These are phyloP conservation scores for Davidsoniella virescens DNA, from an alignment of 2,329 filamentous ascomycete genomes.

Conservation along the genomic window DNA sequence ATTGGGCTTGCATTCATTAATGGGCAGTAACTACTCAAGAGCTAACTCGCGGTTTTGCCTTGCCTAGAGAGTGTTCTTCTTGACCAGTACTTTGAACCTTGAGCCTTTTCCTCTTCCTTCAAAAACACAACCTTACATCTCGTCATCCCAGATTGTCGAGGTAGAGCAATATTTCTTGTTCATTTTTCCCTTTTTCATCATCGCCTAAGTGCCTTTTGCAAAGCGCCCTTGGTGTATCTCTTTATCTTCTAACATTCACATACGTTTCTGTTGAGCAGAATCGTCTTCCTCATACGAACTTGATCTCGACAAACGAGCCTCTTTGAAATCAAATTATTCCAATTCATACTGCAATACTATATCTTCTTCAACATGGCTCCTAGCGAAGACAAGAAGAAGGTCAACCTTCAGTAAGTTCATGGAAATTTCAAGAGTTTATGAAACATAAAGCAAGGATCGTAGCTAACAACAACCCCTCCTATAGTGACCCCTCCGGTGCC, in stretches of 20 bases:
- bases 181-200: conserved; percentile 2
- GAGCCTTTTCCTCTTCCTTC: not conserved
- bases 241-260: conserved; percentile 3
- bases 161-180: not conserved
- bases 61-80: not conserved
- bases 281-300: not conserved
- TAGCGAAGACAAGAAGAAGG: conserved; percentile 62
- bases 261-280: conserved; percentile 12
- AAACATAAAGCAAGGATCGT: conserved; percentile 1
- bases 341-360: not conserved
- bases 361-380: conserved; percentile 39
- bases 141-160: conserved; percentile 1
- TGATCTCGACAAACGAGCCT: conserved; percentile 3
- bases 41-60: not conserved
- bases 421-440: not conserved
- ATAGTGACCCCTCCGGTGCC: conserved; percentile 74
- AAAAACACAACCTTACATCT: conserved; percentile 1
- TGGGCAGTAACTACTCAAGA: not conserved
- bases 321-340: not conserved
- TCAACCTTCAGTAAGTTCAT: conserved; percentile 56
- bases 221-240: conserved; percentile 1
- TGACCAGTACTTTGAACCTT: not conserved
- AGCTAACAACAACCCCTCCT: conserved; percentile 22
- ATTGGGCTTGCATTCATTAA: not conserved
- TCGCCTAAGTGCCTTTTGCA: not conserved